Conservation (phyloP, 2,329 filamentous ascomycete species). For the Rhynchosporium secalis region DNA sequence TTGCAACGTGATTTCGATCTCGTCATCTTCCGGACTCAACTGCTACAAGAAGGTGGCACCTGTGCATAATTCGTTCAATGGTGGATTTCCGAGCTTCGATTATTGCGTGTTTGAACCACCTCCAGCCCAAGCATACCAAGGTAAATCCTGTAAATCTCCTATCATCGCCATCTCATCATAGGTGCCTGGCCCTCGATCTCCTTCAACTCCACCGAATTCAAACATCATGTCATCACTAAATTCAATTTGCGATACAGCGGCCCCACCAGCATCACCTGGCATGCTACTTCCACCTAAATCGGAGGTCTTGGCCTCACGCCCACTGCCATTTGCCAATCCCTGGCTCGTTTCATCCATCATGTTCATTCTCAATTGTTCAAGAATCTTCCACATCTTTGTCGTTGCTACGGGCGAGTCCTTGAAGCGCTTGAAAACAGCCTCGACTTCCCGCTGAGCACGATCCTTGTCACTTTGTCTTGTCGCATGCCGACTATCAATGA, state of each 20-base stretch:
- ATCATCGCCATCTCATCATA: conserved; percentile 5
- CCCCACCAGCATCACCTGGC: not conserved
- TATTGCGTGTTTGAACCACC: not conserved
- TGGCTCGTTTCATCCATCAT: conserved; percentile 8
- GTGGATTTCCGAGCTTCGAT: not conserved
- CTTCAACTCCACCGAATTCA: conserved; percentile 6
- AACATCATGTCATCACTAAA: conserved; percentile 23
- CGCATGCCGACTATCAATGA: conserved; percentile 19
- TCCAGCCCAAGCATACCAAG: conserved; percentile 6
- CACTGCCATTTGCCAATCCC: too few relatives aligned
- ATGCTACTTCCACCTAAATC: not conserved
- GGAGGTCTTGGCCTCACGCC: not conserved
- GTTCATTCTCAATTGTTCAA: conserved; percentile 20
- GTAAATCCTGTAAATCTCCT: not conserved
- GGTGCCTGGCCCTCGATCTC: not conserved
- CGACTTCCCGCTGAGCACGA: conserved; percentile 21
- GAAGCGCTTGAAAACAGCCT: conserved; percentile 20
- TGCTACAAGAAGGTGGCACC: too few relatives aligned
- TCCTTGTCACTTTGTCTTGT: conserved; percentile 19
- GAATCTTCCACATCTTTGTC: conserved; percentile 24
- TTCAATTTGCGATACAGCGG: not conserved
- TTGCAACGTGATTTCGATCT: too few relatives aligned
- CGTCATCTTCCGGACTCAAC: too few relatives aligned
- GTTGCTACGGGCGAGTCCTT: conserved; percentile 9
- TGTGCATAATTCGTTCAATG: too few relatives aligned